These are phyloP conservation scores for Salvia splendens DNA, from an alignment of 257 asterid species.

Conservation along the genomic window DNA sequence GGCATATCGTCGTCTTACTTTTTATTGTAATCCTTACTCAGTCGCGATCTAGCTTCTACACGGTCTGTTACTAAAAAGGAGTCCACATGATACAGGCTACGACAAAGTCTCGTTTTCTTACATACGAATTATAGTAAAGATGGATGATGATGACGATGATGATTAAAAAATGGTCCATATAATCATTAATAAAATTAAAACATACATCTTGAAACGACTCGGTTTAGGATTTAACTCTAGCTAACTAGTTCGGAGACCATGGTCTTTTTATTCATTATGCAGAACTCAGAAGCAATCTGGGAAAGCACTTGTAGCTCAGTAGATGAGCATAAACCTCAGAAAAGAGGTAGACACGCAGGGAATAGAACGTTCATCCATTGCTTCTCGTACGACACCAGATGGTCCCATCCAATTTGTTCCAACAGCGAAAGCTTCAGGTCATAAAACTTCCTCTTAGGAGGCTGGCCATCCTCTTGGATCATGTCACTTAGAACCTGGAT, in stretches of 20 bases:
- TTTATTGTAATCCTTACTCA: no score
- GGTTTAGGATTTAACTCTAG: not conserved
- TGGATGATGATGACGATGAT: no score
- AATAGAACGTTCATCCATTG: slow-evolving; percentile 86
- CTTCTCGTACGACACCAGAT: slow-evolving; percentile 70
- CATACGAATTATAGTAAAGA: no score
- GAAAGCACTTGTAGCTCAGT: not conserved
- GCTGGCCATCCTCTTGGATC: slow-evolving; percentile 76
- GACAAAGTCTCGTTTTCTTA: no score
- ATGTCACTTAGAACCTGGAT: slow-evolving; percentile 69
- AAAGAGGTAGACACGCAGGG: slow-evolving; percentile 71
- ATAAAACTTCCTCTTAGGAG: slow-evolving; percentile 79
- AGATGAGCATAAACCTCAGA: slow-evolving; percentile 40
- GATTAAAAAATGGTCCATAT: no score
- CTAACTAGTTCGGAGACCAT: not conserved
- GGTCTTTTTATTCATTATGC: not conserved
- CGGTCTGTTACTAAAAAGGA: no score
- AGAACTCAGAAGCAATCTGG: not conserved
- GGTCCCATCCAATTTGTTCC: slow-evolving; percentile 74
- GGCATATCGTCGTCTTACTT: no score
- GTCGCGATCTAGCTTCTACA: no score
- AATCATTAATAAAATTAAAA: not conserved
- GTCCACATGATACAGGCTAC: no score
- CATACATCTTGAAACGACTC: not conserved
- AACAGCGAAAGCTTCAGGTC: slow-evolving; percentile 76